phyloP scores from a whole-genome alignment of 2,329 filamentous ascomycete species.

The Pseudocercospora pini-densiflorae region DNA sequence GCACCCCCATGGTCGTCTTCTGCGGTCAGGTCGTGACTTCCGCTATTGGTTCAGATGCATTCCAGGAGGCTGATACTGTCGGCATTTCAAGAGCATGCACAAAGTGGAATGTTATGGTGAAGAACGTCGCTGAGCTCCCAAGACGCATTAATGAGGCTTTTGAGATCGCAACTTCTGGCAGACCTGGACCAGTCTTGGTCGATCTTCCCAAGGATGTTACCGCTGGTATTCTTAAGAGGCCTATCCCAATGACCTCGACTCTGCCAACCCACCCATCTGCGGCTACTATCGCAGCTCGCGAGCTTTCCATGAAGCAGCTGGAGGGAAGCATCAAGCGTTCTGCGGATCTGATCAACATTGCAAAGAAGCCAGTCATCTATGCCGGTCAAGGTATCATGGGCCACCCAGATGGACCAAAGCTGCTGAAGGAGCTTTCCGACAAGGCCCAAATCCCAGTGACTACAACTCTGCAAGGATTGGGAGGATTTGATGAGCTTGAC shows the following conservation, averaged over 20 bases:
- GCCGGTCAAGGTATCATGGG: constrained; percentile 89
- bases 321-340: constrained; percentile 75
- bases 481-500: constrained; percentile 90
- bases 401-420: constrained; percentile 74
- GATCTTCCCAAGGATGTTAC: constrained; percentile 98
- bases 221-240: constrained; percentile 77
- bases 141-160: constrained; percentile 97
- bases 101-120: constrained; percentile 99
- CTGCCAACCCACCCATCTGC: constrained; percentile 83
- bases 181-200: constrained; percentile 92
- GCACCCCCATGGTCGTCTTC: constrained; percentile 95
- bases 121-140: constrained; percentile 90
- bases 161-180: constrained; percentile 92
- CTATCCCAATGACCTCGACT: constrained; percentile 77
- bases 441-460: constrained; percentile 93
- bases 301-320: constrained; percentile 73
- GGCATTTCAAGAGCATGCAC: constrained; percentile 95
- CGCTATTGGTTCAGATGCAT: constrained; percentile 92
- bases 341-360: constrained; percentile 79
- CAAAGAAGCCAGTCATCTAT: constrained; percentile 95
- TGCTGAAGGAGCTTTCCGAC: constrained; percentile 85
- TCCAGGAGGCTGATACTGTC: constrained; percentile 94
- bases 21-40: constrained; percentile 88
- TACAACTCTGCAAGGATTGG: constrained; percentile 91
- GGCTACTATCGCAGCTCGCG: constrained; percentile 79